Percentiles rank a stretch among this genome's conserved stretches.
Evolutionary conservation across 257 asterid genomes (phyloP).

Genomic region (Scutellaria baicalensis): DNA sequence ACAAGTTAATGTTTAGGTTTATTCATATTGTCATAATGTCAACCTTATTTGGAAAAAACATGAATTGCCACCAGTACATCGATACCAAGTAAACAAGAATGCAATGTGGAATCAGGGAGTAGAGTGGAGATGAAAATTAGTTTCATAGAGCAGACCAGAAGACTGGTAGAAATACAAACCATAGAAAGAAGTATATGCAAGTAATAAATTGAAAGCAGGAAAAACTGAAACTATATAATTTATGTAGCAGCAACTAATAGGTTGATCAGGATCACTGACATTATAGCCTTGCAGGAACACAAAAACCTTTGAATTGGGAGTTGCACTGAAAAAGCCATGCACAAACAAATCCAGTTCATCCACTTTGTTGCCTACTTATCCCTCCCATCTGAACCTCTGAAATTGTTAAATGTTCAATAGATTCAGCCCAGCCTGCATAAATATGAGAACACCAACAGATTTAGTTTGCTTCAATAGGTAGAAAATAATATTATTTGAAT

Average conservation of each 20-base stretch:
- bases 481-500: not conserved
- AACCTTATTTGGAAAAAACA: no score
- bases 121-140: not conserved
- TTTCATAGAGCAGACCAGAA: not conserved
- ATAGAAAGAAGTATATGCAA: not conserved
- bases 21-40: no score
- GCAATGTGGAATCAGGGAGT: no score
- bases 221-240: slow-evolving; percentile 5
- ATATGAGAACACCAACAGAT: not conserved
- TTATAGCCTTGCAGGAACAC: not conserved
- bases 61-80: no score
- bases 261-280: not conserved
- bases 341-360: not conserved
- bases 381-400: not conserved
- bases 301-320: slow-evolving; percentile 6
- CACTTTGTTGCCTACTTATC: not conserved
- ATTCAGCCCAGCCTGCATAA: slow-evolving; percentile 38
- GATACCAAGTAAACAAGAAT: no score
- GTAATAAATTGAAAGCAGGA: not conserved
- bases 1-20: no score
- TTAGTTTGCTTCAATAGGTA: not conserved
- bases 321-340: not conserved
- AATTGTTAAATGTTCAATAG: slow-evolving; percentile 27
- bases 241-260: not conserved
- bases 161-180: not conserved